Evolutionary conservation across 179 eudicot species (phyloP), one percentile per base, ranked within the genome.

Genomic region (Amaranthus tricolor): DNA sequence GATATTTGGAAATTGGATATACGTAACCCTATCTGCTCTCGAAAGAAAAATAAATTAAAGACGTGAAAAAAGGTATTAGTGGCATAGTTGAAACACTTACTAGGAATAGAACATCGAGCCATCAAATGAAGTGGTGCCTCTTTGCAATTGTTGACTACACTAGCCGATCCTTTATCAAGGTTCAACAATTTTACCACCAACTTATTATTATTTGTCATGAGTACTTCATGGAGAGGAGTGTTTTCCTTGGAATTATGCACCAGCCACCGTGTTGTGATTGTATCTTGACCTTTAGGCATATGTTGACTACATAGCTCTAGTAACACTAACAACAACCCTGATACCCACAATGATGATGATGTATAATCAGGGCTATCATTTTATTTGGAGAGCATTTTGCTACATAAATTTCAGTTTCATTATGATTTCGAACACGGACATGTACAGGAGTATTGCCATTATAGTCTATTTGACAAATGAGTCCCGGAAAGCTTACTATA

Each of bases 41-140:
- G 24, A 24, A 24, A 24, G 24, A 24, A 24, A 50, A 50, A 50
- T 0, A 6, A 6, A 50, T 0, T 50, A 11, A 50, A 0, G 53
- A 50, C 12, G 12, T 50, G 3, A 50, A 11, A 6, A 50, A 50
- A 50, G 53, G 2, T 7, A 50, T 6, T 6, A 50, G 52, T 31
- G 43, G 9, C 12, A 50, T 7, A 54, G 0, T 16, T 13, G 0
- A 66, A 13, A 17, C 4, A 51, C 21, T 65, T 59, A 68, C 50
- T 1, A 0, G 12, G 40, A 0, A 2, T 21, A 49, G 10, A 6
- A 53, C 20, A 0, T 13, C 40, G 7, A 57, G 44, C 73, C 1
- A 70, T 49, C 31, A 79, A 31, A 75, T 79, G 79, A 62, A 79
- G 79, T 7, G 82, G 76, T 9, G 66, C 40, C 49, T 79, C 68